Percentiles rank a stretch among this genome's conserved stretches.
phyloP scores from a whole-genome alignment of 305 asterid species.

The Fraxinus latifolia region DNA sequence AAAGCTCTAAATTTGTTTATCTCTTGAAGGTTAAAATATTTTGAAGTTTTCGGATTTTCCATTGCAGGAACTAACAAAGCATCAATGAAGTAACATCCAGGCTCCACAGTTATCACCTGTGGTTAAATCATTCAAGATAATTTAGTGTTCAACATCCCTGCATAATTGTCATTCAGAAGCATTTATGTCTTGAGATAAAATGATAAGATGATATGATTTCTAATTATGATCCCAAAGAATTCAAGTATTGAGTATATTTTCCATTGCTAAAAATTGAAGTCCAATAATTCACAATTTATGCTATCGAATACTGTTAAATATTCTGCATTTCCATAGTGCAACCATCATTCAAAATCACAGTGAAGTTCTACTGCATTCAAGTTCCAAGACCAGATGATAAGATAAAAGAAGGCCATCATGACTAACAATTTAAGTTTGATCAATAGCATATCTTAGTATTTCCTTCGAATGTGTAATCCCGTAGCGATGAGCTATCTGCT shows the following conservation, averaged over 20 bases:
- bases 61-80: constrained; percentile 84
- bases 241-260: background rate
- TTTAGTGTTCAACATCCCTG: background rate
- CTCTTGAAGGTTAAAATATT: constrained; percentile 64
- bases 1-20: constrained; percentile 67
- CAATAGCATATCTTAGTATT: background rate
- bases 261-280: background rate
- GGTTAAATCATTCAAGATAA: constrained; percentile 22
- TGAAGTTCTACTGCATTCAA: background rate
- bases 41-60: constrained; percentile 58
- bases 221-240: background rate
- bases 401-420: background rate
- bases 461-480: background rate
- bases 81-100: constrained; percentile 94
- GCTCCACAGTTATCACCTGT: constrained; percentile 99
- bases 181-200: constrained; percentile 19
- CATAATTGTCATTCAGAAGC: background rate
- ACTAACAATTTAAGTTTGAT: background rate
- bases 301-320: background rate
- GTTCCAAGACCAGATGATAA: background rate
- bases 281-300: constrained; percentile 12
- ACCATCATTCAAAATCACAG: background rate
- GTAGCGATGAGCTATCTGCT: background rate
- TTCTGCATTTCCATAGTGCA: background rate
- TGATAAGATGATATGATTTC: constrained; percentile 17